Base-by-base conservation (phyloP, 169 alveolate genomes). In the Pseudocohnilembus persalinus region DNA sequence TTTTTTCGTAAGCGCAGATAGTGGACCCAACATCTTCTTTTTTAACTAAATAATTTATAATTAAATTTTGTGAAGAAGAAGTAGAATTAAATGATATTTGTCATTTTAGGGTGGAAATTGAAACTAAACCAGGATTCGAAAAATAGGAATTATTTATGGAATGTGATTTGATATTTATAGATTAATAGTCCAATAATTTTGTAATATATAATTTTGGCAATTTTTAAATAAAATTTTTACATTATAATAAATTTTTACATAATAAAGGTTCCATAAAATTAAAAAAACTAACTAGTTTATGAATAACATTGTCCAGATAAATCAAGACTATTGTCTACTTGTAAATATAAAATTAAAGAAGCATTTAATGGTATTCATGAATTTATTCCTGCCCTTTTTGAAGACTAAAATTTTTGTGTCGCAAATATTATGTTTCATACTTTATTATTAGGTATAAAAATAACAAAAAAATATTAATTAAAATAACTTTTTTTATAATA, bases 31-130 rank as follows among this genome's bases (percentile, higher is more conserved):
- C 87, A 32, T 88, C 89, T 77, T 87, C 94, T 49, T 91, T 93
- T 80, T 87, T 83, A 30, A 89, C 96, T 49, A 89, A 95, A 82
- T 92, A 93, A 33, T 95, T 95, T 79, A 85, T 95, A 30, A 93
- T 95, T 28, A 91, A 94, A 81, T 95, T 92, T 78, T 95, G 96
- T 32, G 98, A 95, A 76, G 98, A 95, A 92, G 97, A 94, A 80
- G 95, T 95, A 1, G 98, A 95, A 87, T 78, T 95, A 33, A 94
- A 95, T 84, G 96, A 93, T 73, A 89, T 95, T 81, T 92, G 96
- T 32, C 91, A 89, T 83, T 95, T 95, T 82, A 89, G 97, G 88
- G 88, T 90, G 30, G 98, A 95, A 89, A 81, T 94, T 20, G 95
- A 91, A 28, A 83, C 86, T 1, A 91, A 88, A 27, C 75, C 83